Evolutionary conservation across 306 rosid genomes (phyloP).

Genomic region (Fagus crenata): DNA sequence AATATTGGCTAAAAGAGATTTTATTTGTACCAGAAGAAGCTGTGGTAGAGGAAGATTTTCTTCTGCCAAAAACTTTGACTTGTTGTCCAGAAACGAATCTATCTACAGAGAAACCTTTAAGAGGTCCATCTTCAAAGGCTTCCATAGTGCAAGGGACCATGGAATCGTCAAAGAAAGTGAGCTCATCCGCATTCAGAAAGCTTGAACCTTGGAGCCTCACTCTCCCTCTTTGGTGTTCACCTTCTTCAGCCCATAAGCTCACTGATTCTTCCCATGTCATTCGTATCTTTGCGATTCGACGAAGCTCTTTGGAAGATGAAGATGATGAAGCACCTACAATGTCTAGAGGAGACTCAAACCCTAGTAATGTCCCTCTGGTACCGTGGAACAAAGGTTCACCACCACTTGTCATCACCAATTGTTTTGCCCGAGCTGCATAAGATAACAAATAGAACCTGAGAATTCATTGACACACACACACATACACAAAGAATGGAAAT

Average conservation of each 20-base stretch:
- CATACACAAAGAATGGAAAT: neutral
- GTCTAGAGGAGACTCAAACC: conserved; percentile 57
- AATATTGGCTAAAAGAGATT: neutral
- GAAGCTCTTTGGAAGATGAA: conserved; percentile 53
- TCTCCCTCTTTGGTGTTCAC: conserved; percentile 71
- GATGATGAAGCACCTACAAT: conserved; percentile 36
- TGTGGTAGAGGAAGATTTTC: conserved; percentile 57
- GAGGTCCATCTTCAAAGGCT: conserved; percentile 79
- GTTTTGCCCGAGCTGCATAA: conserved; percentile 61
- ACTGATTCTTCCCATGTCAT: conserved; percentile 95
- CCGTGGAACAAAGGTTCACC: conserved; percentile 53
- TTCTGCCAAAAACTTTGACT: conserved; percentile 90
- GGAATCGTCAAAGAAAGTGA: conserved; percentile 76
- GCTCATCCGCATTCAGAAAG: conserved; percentile 78
- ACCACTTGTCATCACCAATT: conserved; percentile 46
- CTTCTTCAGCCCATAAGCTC: conserved; percentile 88
- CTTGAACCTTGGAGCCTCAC: conserved; percentile 61
- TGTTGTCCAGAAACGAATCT: conserved; percentile 84
- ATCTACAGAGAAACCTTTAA: conserved; percentile 79
- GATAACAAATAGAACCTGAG: neutral
- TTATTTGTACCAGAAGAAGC: conserved; percentile 46
- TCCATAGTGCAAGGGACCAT: conserved; percentile 85
- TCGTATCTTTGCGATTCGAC: conserved; percentile 81
- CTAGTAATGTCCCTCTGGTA: conserved; percentile 52
- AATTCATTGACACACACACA: neutral